Base-by-base conservation (phyloP, 2,329 filamentous ascomycete species). In the Sphaerulina musiva region DNA sequence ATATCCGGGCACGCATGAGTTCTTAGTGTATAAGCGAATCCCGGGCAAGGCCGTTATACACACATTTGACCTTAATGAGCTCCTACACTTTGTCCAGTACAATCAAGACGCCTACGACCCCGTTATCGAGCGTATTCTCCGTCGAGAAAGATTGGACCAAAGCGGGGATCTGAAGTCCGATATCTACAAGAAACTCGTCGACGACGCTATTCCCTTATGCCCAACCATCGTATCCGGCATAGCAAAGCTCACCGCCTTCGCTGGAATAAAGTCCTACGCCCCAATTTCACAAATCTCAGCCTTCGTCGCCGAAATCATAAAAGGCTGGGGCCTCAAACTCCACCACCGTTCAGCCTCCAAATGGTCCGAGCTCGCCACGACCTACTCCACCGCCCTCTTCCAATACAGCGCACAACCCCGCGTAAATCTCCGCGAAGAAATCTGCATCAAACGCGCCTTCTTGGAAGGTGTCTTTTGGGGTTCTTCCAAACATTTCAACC, bases 31-130 rank as follows among this genome's bases (percentile, higher is more conserved):
- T n/a, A 38, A 38, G 17, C 12, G 31, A 20, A 46, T 51, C 10
- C 48, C 48, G n/a, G n/a, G 17, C 4, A 44, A 20, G 31, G 48
- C 48, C 12, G 38, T 51, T 3, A 14, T 51, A 10, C 48, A 45
- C n/a, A 51, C 48, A 8, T 43, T 51, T 29, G 23, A 23, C 14
- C 26, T 44, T 26, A 10, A 38, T n/a, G 48, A 51, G 8, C 34
- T 38, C 10, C 34, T 38, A 12, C 34, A n/a, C 34, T 38, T 38
- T 38, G 10, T n/a, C 10, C 8, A 7, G 2, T 9, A n/a, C n/a
- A 9, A 38, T 10, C 34, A 38, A 7, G 34, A 38, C 10, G 34
- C 34, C 4, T 38, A 38, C 34, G 34, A 38, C 12, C 34, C 34
- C 6, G 2, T 38, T 2, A 38, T 38, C 34, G 34, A 38, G 34